These are phyloP conservation scores for Daucus carota DNA, from an alignment of 129 eudicot genomes.

Conservation along the genomic window DNA sequence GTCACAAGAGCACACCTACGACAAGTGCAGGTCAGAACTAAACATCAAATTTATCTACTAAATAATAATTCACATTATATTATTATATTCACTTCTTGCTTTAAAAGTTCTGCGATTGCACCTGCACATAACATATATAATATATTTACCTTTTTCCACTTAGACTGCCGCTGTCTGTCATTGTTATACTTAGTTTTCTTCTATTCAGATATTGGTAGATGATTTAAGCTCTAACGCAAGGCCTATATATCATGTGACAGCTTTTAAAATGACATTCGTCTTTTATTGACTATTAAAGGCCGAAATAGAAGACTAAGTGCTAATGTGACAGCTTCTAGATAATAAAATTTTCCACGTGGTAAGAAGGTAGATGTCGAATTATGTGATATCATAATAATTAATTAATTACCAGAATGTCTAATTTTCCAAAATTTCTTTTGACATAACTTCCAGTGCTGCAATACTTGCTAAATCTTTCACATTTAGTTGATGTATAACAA, in stretches of 20 bases:
- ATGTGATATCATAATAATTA: too few relatives aligned
- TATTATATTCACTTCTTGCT: background rate
- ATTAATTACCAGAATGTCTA: too few relatives aligned
- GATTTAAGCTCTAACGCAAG: background rate
- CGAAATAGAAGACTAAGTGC: too few relatives aligned
- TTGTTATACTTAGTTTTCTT: background rate
- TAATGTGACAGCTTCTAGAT: background rate
- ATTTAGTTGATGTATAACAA: too few relatives aligned
- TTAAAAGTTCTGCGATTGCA: background rate
- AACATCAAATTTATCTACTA: background rate
- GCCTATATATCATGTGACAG: background rate
- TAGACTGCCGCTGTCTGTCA: background rate
- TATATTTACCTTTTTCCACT: background rate
- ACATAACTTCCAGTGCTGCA: too few relatives aligned
- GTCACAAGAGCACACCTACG: slow-evolving; percentile 18
- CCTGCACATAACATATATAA: background rate
- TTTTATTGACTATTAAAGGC: background rate
- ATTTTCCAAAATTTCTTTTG: too few relatives aligned
- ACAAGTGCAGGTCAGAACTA: background rate
- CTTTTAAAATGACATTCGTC: background rate
- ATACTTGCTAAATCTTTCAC: too few relatives aligned
- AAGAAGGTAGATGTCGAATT: too few relatives aligned
- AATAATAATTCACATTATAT: too few relatives aligned
- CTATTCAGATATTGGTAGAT: background rate
- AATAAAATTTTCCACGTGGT: too few relatives aligned